Conservation (phyloP, 2,329 filamentous ascomycete species). For the Calonectria hongkongensis region DNA sequence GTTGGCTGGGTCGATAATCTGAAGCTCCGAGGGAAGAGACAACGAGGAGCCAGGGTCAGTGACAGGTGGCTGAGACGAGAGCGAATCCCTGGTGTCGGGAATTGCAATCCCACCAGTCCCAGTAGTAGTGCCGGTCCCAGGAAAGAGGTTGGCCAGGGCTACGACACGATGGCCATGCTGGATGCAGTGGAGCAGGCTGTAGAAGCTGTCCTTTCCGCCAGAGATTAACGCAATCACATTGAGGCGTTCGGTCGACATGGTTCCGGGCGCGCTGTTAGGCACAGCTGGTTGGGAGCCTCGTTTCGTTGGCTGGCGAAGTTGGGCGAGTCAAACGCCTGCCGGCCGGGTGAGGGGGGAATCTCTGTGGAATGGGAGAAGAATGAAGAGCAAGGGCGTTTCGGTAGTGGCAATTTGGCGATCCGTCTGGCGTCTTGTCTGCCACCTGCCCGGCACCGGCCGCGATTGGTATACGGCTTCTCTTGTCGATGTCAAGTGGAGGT, state of each 20-base stretch:
- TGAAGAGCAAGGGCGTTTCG: slow-evolving; percentile 12
- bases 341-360: slow-evolving; percentile 23
- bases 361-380: slow-evolving; percentile 2
- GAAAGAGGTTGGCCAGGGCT: slow-evolving; percentile 92
- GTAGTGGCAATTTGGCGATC: slow-evolving; percentile 31
- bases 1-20: slow-evolving; percentile 49
- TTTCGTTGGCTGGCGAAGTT: not conserved
- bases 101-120: slow-evolving; percentile 31
- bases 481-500: slow-evolving; percentile 35
- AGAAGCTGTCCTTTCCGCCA: slow-evolving; percentile 98
- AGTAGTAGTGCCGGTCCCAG: slow-evolving; percentile 43
- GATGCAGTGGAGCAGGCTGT: slow-evolving; percentile 91
- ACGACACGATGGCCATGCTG: slow-evolving; percentile 89
- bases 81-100: slow-evolving; percentile 24
- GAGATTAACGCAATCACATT: slow-evolving; percentile 95
- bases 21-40: slow-evolving; percentile 46
- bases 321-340: slow-evolving; percentile 33
- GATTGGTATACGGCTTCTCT: slow-evolving; percentile 30
- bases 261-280: slow-evolving; percentile 27
- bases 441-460: slow-evolving; percentile 36
- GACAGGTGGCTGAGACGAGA: slow-evolving; percentile 37
- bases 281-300: slow-evolving; percentile 24
- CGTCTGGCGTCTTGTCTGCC: slow-evolving; percentile 21
- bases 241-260: slow-evolving; percentile 68
- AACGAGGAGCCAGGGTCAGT: slow-evolving; percentile 35